Evolutionary conservation across 1,284 basidiomycete species (phyloP).

Genomic region (Phlebopus sp.): DNA sequence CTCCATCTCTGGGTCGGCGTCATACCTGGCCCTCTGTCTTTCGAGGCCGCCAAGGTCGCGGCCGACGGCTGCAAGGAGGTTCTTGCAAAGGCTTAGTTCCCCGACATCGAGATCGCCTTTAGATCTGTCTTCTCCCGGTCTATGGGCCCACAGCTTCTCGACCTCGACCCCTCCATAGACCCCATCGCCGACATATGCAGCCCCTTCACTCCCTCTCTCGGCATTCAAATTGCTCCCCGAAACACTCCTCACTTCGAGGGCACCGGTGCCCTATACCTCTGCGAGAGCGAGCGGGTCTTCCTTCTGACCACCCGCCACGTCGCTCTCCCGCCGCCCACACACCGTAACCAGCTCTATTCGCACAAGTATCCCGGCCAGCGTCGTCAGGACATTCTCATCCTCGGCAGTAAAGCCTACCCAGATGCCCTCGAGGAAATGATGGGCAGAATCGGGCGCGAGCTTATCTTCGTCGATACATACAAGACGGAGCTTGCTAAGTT

Average conservation of each 20-base stretch:
- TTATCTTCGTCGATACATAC: conserved; percentile 6
- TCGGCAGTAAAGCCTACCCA: conserved; percentile 11
- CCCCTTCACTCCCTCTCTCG: conserved; percentile 34
- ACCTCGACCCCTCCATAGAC: conserved; percentile 14
- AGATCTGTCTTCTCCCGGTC: neutral
- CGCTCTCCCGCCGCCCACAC: conserved; percentile 19
- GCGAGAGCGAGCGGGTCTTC: conserved; percentile 18
- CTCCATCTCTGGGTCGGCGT: conserved; percentile 32
- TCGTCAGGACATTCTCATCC: conserved; percentile 25
- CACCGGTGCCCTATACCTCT: conserved; percentile 35
- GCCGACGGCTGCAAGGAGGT: conserved; percentile 22
- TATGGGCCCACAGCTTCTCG: conserved; percentile 17
- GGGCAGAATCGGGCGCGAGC: neutral
- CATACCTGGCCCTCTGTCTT: conserved; percentile 24
- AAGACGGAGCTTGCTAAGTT: conserved; percentile 11
- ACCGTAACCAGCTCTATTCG: too few species aligned
- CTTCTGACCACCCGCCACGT: conserved; percentile 31
- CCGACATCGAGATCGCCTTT: conserved; percentile 4
- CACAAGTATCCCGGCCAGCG: conserved; percentile 14
- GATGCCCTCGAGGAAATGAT: neutral
- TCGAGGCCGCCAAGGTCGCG: conserved; percentile 22
- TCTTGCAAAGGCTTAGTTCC: conserved; percentile 19
- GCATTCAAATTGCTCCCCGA: conserved; percentile 31
- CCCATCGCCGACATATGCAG: conserved; percentile 28
- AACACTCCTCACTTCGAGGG: conserved; percentile 25